A percentile compares a stretch with the other conserved stretches of the same genome.
phyloP scores from a whole-genome alignment of 2,329 filamentous ascomycete genomes.

The Zymoseptoria pseudotritici region DNA sequence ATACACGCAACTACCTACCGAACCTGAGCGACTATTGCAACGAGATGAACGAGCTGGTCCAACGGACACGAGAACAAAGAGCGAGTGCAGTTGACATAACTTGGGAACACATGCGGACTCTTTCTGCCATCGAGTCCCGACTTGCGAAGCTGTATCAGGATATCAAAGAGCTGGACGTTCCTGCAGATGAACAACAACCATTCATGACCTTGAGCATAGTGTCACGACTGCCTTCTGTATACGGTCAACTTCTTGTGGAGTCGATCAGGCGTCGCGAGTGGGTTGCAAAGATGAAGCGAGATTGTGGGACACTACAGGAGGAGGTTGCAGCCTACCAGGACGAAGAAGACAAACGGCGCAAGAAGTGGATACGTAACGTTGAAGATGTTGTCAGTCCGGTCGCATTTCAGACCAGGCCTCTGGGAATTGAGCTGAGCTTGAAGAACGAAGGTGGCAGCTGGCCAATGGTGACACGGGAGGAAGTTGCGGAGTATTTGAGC shows the following conservation, averaged over 20 bases:
- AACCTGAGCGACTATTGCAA: conserved; percentile 49
- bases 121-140: conserved; percentile 70
- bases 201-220: conserved; percentile 76
- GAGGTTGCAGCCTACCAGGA: conserved; percentile 89
- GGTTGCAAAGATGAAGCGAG: conserved; percentile 80
- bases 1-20: conserved; percentile 57
- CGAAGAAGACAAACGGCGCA: conserved; percentile 80
- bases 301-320: conserved; percentile 81
- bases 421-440: conserved; percentile 78
- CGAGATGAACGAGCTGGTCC: conserved; percentile 50
- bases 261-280: conserved; percentile 81
- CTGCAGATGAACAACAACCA: conserved; percentile 67
- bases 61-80: conserved; percentile 51
- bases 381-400: conserved; percentile 66
- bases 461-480: conserved; percentile 68
- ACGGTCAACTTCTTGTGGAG: conserved; percentile 82
- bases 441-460: conserved; percentile 72
- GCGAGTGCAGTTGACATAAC: conserved; percentile 61
- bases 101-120: conserved; percentile 69
- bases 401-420: conserved; percentile 55
- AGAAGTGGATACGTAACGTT: conserved; percentile 83
- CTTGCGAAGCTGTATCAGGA: conserved; percentile 66
- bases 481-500: conserved; percentile 67
- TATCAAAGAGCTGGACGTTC: conserved; percentile 62
- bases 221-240: conserved; percentile 77